phyloP scores from a whole-genome alignment of 148 eudicot genomes.

The Chenopodium suecicum region DNA sequence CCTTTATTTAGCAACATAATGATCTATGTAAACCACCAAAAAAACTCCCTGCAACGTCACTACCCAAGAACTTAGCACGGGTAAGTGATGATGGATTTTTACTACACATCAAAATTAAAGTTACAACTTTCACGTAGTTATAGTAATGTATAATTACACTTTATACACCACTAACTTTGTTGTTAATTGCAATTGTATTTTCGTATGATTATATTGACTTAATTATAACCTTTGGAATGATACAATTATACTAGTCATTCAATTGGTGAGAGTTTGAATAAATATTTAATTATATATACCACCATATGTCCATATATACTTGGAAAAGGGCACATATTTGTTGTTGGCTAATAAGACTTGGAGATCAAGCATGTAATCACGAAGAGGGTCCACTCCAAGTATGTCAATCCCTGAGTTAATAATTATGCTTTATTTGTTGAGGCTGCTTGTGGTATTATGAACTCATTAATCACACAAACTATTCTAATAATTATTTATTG shows the following conservation, averaged over 20 bases:
- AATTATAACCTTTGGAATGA: not conserved
- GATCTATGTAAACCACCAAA: slow-evolving; percentile 12
- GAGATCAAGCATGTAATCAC: slow-evolving; percentile 22
- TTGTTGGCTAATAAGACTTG: slow-evolving; percentile 10
- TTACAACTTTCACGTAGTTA: slow-evolving; percentile 5
- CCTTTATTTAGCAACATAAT: slow-evolving; percentile 4
- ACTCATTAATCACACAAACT: not conserved
- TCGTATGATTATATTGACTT: not conserved
- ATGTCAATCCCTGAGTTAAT: not conserved
- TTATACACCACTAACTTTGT: not conserved
- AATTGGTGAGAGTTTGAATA: not conserved
- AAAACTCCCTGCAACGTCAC: not conserved
- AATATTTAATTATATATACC: no score
- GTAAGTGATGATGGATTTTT: slow-evolving; percentile 1
- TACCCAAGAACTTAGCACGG: not conserved
- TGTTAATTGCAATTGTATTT: not conserved
- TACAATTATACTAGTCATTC: not conserved
- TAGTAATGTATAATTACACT: slow-evolving; percentile 9
- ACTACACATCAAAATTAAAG: not conserved
- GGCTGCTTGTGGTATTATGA: slow-evolving; percentile 3
- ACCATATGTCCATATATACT: no score
- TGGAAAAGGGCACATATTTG: not conserved
- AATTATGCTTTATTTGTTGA: not conserved
- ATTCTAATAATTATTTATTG: no score
- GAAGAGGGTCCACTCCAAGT: slow-evolving; percentile 9